Percentiles rank a stretch among this genome's conserved stretches.
Conservation (phyloP, 2,329 filamentous ascomycete species). For the Talaromyces sp. region DNA sequence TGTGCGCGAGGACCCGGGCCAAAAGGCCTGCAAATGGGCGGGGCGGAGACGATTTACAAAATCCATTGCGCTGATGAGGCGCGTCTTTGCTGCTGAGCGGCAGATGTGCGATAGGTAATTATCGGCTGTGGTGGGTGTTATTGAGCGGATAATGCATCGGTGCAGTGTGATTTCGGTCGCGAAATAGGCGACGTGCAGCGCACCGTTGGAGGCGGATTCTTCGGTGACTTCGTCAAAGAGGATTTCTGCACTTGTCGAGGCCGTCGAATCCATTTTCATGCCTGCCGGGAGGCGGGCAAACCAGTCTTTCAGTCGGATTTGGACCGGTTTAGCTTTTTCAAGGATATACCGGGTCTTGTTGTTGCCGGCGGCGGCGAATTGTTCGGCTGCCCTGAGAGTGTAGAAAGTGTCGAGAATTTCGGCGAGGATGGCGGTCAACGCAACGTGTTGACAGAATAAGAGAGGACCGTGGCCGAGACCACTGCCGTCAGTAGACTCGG, state of each 20-base stretch:
- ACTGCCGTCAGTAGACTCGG: not conserved
- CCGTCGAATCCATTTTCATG: conserved; percentile 46
- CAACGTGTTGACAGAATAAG: conserved; percentile 52
- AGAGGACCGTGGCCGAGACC: conserved; percentile 42
- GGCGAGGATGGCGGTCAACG: conserved; percentile 51
- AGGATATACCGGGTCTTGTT: conserved; percentile 51
- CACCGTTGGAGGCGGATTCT: conserved; percentile 53
- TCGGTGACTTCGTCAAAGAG: conserved; percentile 36
- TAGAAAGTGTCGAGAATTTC: conserved; percentile 53
- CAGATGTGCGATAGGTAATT: conserved; percentile 88
- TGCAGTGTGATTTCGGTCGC: conserved; percentile 92
- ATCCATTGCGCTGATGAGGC: conserved; percentile 93
- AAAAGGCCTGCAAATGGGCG: conserved; percentile 83
- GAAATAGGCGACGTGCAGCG: conserved; percentile 88
- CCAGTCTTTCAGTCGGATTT: conserved; percentile 53
- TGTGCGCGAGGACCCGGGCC: conserved; percentile 54
- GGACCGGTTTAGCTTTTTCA: conserved; percentile 53
- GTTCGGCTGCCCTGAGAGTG: conserved; percentile 47
- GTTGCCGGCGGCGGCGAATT: conserved; percentile 40
- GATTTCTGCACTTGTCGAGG: conserved; percentile 11
- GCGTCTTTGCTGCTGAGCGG: conserved; percentile 87
- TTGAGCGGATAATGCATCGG: conserved; percentile 80
- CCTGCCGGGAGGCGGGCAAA: conserved; percentile 47
- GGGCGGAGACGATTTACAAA: conserved; percentile 91
- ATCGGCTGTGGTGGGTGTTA: conserved; percentile 60